Evolutionary conservation across 2,329 filamentous ascomycete genomes (phyloP).

Genomic region (Hypoxylon sp.): DNA sequence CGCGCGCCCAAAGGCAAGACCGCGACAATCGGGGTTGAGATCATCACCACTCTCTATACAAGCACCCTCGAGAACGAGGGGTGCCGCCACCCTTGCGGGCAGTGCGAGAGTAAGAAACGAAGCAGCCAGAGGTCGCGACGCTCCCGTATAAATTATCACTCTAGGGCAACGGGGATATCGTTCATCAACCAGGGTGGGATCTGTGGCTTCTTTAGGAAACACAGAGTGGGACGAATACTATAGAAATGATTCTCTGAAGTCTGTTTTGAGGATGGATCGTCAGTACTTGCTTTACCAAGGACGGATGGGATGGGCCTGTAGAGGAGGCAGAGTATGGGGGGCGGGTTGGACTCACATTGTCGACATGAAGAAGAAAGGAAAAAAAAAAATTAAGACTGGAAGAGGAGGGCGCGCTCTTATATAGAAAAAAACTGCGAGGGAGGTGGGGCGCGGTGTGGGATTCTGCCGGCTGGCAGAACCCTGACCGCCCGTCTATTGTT

Average conservation of each 20-base stretch:
- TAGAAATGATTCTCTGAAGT: conserved; percentile 91
- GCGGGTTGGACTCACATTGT: conserved; percentile 65
- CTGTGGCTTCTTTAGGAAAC: conserved; percentile 93
- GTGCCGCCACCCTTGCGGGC: conserved; percentile 73
- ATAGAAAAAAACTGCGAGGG: conserved; percentile 51
- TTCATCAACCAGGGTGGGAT: conserved; percentile 96
- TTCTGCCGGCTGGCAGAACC: background rate
- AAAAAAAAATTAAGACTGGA: conserved; percentile 51
- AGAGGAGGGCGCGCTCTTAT: conserved; percentile 54
- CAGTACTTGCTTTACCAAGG: conserved; percentile 15
- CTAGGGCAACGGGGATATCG: conserved; percentile 87
- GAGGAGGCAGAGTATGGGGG: conserved; percentile 50
- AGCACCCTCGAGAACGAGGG: conserved; percentile 57
- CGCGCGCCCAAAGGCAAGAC: conserved; percentile 82
- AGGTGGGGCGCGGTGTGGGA: background rate
- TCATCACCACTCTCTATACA: conserved; percentile 95
- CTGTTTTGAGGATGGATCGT: conserved; percentile 36
- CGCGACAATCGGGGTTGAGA: conserved; percentile 78
- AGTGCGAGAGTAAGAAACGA: conserved; percentile 64
- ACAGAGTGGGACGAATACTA: conserved; percentile 95
- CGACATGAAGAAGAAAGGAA: conserved; percentile 65
- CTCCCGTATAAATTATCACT: conserved; percentile 75
- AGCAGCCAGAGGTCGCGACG: conserved; percentile 56
- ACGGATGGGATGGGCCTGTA: background rate
- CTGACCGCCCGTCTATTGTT: background rate